Conservation (phyloP, 768 basidiomycete genomes). For the Rhodotorula diobovata region DNA sequence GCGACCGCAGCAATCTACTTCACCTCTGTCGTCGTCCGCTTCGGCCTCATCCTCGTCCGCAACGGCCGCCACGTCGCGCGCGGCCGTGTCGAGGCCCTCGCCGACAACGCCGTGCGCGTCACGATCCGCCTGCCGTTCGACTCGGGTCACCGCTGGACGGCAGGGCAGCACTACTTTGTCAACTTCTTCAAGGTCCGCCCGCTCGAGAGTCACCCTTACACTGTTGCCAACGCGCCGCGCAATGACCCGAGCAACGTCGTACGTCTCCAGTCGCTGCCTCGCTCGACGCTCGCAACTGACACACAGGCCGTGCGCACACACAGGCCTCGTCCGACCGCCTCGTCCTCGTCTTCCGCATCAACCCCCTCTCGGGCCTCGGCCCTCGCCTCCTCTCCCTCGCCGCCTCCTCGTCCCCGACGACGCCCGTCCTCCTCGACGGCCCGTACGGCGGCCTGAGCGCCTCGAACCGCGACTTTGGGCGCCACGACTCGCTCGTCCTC, state of each 20-base stretch:
- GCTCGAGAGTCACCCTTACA: conserved; percentile 43
- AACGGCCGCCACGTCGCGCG: conserved; percentile 37
- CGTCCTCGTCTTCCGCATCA: conserved; percentile 24
- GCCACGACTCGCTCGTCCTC: conserved; percentile 32
- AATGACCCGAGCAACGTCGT: conserved; percentile 21
- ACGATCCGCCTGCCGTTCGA: conserved; percentile 20
- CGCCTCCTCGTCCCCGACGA: conserved; percentile 9
- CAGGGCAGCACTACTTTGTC: conserved; percentile 43
- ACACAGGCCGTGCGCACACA: background rate
- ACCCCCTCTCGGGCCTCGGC: conserved; percentile 12
- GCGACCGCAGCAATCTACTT: conserved; percentile 40
- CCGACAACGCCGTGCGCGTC: conserved; percentile 37
- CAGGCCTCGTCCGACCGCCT: conserved; percentile 24
- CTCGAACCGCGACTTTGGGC: conserved; percentile 21
- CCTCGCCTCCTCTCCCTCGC: conserved; percentile 28
- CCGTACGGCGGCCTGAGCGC: conserved; percentile 38
- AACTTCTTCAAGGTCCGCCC: conserved; percentile 41
- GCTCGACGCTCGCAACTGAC: background rate
- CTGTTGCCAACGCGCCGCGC: conserved; percentile 38
- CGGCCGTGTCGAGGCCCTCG: conserved; percentile 36
- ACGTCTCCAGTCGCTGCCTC: background rate
- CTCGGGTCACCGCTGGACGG: conserved; percentile 36
- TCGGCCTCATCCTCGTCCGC: conserved; percentile 40
- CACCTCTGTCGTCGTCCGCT: conserved; percentile 37
- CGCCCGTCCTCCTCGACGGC: conserved; percentile 42